Percentiles rank a stretch among this genome's conserved stretches.
These are phyloP conservation scores for Cladosporium sp. DNA, from an alignment of 2,329 filamentous ascomycete genomes.

Conservation along the genomic window DNA sequence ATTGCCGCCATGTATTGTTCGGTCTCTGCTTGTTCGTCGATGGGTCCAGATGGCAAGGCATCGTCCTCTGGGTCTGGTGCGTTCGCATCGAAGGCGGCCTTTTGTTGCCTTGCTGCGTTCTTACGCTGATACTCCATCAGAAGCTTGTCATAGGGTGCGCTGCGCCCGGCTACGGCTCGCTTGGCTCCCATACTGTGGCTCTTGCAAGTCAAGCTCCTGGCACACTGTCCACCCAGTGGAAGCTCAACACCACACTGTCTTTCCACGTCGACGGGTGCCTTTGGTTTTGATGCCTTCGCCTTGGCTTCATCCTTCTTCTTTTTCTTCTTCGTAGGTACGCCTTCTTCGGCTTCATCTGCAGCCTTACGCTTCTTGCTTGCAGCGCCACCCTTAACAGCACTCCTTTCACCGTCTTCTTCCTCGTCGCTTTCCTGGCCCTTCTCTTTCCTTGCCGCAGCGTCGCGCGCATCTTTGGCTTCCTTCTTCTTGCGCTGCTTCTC, in stretches of 20 bases:
- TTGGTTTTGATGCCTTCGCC: conserved; percentile 74
- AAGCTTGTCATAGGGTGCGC: conserved; percentile 86
- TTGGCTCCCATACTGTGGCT: conserved; percentile 93
- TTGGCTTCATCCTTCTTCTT: conserved; percentile 54
- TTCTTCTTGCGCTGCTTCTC: conserved; percentile 62
- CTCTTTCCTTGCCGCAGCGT: conserved; percentile 50
- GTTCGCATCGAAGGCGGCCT: conserved; percentile 92
- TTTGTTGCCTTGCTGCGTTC: conserved; percentile 97
- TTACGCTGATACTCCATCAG: conserved; percentile 74
- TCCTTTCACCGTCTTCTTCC: conserved; percentile 35
- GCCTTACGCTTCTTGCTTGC: conserved; percentile 48
- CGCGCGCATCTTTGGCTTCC: conserved; percentile 61
- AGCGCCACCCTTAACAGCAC: conserved; percentile 31
- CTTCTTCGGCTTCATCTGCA: conserved; percentile 61
- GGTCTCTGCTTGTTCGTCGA: conserved; percentile 95
- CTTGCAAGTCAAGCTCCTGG: conserved; percentile 85
- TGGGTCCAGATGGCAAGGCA: conserved; percentile 68
- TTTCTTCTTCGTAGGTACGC: conserved; percentile 81
- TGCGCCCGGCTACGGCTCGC: conserved; percentile 78
- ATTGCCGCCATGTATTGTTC: conserved; percentile 80
- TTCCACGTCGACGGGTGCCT: conserved; percentile 90
- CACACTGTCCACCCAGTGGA: conserved; percentile 81
- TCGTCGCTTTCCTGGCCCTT: conserved; percentile 43
- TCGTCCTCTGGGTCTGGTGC: conserved; percentile 78
- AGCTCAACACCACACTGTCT: conserved; percentile 86